phyloP scores from a whole-genome alignment of 2,329 filamentous ascomycete species.

The Chalaropsis ovoidea region DNA sequence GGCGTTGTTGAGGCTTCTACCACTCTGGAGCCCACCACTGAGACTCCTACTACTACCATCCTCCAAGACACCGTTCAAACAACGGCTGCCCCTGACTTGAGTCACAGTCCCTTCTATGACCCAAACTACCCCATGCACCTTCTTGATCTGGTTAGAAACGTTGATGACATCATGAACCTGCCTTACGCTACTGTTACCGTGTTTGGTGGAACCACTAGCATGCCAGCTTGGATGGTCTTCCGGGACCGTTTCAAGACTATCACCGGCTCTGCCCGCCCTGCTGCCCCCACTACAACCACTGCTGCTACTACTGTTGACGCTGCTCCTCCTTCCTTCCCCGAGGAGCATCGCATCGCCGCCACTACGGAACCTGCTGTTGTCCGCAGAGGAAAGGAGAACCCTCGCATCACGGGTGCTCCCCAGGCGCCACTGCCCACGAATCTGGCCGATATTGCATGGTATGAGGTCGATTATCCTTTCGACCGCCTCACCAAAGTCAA shows the following conservation, averaged over 20 bases:
- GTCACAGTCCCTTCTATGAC: no score
- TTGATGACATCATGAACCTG: background rate
- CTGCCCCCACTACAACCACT: background rate
- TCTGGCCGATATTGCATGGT: background rate
- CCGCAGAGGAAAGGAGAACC: background rate
- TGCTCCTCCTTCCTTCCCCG: no score
- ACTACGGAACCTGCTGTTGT: background rate
- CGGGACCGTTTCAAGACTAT: background rate
- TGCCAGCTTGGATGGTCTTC: background rate
- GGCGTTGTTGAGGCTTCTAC: no score
- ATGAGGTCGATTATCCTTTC: background rate
- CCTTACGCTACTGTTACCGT: background rate
- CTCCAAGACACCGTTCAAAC: no score
- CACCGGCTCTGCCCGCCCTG: background rate
- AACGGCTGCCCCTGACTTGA: no score
- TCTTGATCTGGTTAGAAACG: background rate
- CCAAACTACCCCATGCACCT: background rate
- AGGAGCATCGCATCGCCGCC: no score
- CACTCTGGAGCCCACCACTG: no score
- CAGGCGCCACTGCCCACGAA: background rate
- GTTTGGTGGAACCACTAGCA: background rate
- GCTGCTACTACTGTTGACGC: no score
- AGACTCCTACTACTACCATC: no score
- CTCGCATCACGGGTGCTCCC: background rate
- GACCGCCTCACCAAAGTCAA: background rate